Evolutionary conservation across 2,329 filamentous ascomycete species (phyloP).

Genomic region (Thyridium curvatum): DNA sequence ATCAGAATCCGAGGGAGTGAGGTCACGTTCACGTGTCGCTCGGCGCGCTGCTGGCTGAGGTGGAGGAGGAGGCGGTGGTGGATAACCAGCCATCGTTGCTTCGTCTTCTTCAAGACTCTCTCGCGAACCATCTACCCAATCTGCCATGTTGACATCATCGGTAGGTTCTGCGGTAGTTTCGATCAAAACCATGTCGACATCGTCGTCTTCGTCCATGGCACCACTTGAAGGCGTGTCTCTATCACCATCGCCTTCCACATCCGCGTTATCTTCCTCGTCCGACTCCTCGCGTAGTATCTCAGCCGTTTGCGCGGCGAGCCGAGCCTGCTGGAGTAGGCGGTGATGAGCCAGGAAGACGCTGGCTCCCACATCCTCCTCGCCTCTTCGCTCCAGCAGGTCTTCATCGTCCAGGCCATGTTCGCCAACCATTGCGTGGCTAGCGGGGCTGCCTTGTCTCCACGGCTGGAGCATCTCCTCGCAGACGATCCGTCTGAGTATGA

Average conservation of each 20-base stretch:
- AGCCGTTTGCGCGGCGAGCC: conserved; percentile 17
- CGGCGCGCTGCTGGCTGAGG: conserved; percentile 44
- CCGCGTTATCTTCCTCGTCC: conserved; percentile 41
- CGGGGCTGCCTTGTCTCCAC: conserved; percentile 82
- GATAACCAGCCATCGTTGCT: conserved; percentile 71
- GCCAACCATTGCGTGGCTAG: conserved; percentile 71
- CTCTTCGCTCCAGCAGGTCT: conserved; percentile 50
- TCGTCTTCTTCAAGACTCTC: conserved; percentile 63
- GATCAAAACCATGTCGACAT: conserved; percentile 61
- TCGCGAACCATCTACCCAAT: conserved; percentile 34
- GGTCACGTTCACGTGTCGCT: conserved; percentile 46
- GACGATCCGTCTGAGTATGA: conserved; percentile 72
- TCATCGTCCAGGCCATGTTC: conserved; percentile 79
- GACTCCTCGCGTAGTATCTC: conserved; percentile 19
- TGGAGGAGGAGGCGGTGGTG: conserved; percentile 58
- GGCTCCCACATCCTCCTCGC: conserved; percentile 19
- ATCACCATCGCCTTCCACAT: conserved; percentile 32
- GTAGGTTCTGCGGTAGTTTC: conserved; percentile 39
- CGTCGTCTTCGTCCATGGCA: conserved; percentile 46
- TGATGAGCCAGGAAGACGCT: conserved; percentile 28
- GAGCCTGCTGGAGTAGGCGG: conserved; percentile 22
- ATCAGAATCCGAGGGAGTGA: conserved; percentile 68
- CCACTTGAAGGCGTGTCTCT: conserved; percentile 25
- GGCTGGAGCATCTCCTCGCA: conserved; percentile 87
- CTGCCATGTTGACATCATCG: conserved; percentile 37